These are phyloP conservation scores for Xylaria sp. DNA, from an alignment of 2,329 filamentous ascomycete species.

Conservation along the genomic window DNA sequence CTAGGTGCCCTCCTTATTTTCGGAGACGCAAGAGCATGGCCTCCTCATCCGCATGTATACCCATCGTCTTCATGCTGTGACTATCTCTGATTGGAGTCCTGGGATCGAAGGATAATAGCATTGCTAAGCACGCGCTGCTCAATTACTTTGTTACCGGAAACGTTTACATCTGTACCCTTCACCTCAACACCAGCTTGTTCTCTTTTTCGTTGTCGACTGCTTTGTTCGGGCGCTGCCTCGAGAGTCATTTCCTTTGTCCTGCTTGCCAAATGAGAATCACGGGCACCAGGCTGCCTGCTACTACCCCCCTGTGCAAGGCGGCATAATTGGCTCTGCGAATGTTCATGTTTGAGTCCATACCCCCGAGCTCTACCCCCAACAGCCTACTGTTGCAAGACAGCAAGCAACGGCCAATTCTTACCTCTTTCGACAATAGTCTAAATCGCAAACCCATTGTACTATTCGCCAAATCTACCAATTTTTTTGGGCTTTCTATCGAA, in stretches of 20 bases:
- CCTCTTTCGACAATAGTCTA: background rate
- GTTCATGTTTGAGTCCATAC: background rate
- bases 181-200: background rate
- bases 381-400: background rate
- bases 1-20: no score
- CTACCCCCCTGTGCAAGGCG: background rate
- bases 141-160: background rate
- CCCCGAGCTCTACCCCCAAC: background rate
- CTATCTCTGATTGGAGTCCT: background rate
- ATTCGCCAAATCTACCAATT: background rate
- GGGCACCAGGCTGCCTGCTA: background rate
- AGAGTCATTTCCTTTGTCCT: background rate
- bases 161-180: background rate
- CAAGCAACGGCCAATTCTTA: background rate
- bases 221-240: background rate
- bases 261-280: background rate
- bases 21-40: no score
- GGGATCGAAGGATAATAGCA: background rate
- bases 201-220: background rate
- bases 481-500: background rate
- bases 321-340: background rate
- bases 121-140: background rate
- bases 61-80: background rate
- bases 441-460: background rate
- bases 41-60: no score